Base-by-base conservation (phyloP, 2,329 filamentous ascomycete species). In the Remersonia thermophila region DNA sequence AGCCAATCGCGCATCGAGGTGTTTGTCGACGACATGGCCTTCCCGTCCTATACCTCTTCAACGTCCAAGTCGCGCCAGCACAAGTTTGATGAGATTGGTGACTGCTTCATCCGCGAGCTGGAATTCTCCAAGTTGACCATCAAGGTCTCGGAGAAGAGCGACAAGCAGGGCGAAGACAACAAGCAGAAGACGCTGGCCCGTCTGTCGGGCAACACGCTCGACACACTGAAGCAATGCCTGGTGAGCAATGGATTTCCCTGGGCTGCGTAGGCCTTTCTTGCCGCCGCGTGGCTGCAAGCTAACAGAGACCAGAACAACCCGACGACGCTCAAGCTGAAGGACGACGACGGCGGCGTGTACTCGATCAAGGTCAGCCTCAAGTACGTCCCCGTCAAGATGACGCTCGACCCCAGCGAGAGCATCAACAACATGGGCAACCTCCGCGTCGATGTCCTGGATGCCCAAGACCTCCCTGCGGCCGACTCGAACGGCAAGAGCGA, bases 371-470 rank as follows among this genome's bases (percentile, higher is more conserved):
- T 98, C 54, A 93, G 83, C 62, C 71, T 95, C 52, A 93, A 93
- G 59, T 98, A 94, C 55, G 77, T 98, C 16, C 91, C 91, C 0
- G 78, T 96, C 42, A 77, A 83, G 63, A 98, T 98, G 91, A 67
- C 77, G 38, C 80, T 98, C 33, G 86, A 98, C 52, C 83, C 91
- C 0, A 85, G 79, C 51, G 91, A 98, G 61, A 95, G 86, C 53
- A 94, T 98, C 68, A 96, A 95, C 73, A 98, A 98, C 61, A 93
- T 94, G 76, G 91, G 91, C 41, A 87, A 78, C 40, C 77, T 98
- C 15, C 83, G 87, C 14, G 84, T 98, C n/a, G 86, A 96, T 51
- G 72, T 98, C 13, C 65, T 96, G 27, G 86, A 94, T 56, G 91
- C 80, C 13, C 65, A 73, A 7, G 80, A 94, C 41, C 72, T 98